These are phyloP conservation scores for Casuarina equisetifolia DNA, from an alignment of 306 rosid species.

Conservation along the genomic window DNA sequence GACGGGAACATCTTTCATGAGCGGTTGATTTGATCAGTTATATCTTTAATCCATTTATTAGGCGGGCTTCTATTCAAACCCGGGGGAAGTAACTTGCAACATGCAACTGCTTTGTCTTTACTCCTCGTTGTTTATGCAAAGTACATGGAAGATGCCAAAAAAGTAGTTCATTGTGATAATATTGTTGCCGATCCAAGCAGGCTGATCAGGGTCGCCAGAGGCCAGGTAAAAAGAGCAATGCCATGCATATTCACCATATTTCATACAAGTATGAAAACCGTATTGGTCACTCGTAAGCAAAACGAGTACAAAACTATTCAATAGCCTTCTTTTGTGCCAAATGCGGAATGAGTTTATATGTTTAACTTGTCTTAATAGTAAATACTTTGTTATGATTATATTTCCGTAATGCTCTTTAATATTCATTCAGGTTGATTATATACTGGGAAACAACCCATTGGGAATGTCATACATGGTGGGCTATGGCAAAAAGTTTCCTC, in stretches of 20 bases:
- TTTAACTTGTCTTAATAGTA: too few relatives aligned
- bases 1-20: neutral
- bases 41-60: neutral
- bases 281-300: too few relatives aligned
- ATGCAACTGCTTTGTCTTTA: constrained; percentile 37
- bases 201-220: constrained; percentile 30
- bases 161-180: constrained; percentile 21
- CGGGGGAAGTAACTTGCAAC: constrained; percentile 43
- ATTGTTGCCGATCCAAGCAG: constrained; percentile 7
- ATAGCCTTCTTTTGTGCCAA: neutral
- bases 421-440: constrained; percentile 56
- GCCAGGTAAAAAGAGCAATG: neutral
- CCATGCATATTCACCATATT: too few relatives aligned
- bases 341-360: neutral
- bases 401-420: too few relatives aligned
- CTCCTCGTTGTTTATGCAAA: constrained; percentile 45
- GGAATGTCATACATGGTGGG: constrained; percentile 74
- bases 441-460: constrained; percentile 56
- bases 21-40: neutral
- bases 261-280: too few relatives aligned
- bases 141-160: constrained; percentile 9
- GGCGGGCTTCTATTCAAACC: constrained; percentile 50
- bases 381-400: too few relatives aligned
- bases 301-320: too few relatives aligned
- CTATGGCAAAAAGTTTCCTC: constrained; percentile 47